Evolutionary conservation across 805 yeast species (phyloP), one percentile per base, ranked within the genome.

Genomic region (Lipomyces sp.): DNA sequence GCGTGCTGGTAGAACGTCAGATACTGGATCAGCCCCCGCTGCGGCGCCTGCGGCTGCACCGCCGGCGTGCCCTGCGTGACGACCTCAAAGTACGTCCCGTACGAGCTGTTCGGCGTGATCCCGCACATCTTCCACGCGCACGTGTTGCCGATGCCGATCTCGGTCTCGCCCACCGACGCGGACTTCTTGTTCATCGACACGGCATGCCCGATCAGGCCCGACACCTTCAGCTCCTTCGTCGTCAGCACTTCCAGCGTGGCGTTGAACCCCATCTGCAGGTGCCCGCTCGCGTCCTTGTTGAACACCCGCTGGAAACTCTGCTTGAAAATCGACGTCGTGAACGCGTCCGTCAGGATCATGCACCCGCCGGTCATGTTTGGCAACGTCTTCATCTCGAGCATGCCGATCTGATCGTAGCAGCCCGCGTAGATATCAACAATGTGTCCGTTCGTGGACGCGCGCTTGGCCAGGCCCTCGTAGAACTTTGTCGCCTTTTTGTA

Each of bases 171-270:
- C 33, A 93, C 89, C 64, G 84, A 85, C 35, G 83, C 77, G 57
- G 86, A 81, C 48, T 80, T 79, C 63, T 78, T 77, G 59, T 61
- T 62, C 64, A 80, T 72, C 5, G 95, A 81, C 10, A 86, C 77
- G 3, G 95, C 96, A 66, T 90, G 95, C 38, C 99, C 99, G 66
- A 93, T 86, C 50, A 93, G 73, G 47, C 98, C 99, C 43, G 91
- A 81, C 44, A 93, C 80, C 70, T 90, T 91, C 65, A 93, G 78
- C 65, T 89, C 95, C 63, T 78, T 80, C 36, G 95, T 82, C 4
- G 96, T 88, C 64, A 89, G 82, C 43, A 93, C 89, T 62, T 90
- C 90, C 65, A 93, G 72, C 32, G 82, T 78, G 55, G 95, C 97
- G 66, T 87, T 90, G 77, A 87, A 86, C 31, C 95, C 96, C 85